Conservation (phyloP, 176 grass and related monocot species). For the Triticum dicoccoides region DNA sequence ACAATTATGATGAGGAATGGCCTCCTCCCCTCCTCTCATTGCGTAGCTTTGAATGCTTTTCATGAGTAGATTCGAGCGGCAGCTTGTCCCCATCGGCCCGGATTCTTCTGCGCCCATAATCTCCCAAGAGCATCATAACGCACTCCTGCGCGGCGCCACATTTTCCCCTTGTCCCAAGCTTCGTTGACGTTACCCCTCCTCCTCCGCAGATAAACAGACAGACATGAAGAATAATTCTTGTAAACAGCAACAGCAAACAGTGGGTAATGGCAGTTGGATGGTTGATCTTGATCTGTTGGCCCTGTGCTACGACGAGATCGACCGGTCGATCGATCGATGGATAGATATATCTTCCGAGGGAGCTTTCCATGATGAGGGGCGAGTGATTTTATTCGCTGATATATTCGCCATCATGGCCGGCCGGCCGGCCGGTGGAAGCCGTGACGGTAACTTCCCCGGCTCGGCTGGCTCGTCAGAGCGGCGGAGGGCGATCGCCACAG, state of each 20-base stretch:
- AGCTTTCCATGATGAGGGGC: constrained; percentile 47
- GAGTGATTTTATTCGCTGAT: constrained; percentile 10
- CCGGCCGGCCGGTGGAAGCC: not conserved
- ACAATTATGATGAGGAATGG: constrained; percentile 26
- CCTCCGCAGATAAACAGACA: not conserved
- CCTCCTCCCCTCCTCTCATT: constrained; percentile 13
- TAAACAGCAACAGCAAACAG: not conserved
- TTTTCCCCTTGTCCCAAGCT: not conserved
- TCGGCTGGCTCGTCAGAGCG: too few species aligned
- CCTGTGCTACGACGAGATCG: too few species aligned
- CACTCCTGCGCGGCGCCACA: not conserved
- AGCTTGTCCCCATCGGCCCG: constrained; percentile 33
- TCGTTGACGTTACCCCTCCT: not conserved
- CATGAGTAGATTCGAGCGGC: constrained; percentile 41
- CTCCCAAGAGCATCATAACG: not conserved
- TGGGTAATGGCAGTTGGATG: not conserved
- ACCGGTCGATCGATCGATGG: not conserved
- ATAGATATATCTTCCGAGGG: constrained; percentile 22
- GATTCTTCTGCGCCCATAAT: not conserved
- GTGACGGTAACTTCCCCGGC: constrained; percentile 33
- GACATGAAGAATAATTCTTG: not conserved
- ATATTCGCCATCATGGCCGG: constrained; percentile 33
- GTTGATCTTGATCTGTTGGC: constrained; percentile 7
- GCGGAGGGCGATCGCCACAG: constrained; percentile 1
- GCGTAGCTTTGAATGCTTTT: constrained; percentile 51